Percentiles rank a stretch among this genome's conserved stretches.
phyloP scores from a whole-genome alignment of 768 basidiomycete species.

The Leccinum pellstonianum region DNA sequence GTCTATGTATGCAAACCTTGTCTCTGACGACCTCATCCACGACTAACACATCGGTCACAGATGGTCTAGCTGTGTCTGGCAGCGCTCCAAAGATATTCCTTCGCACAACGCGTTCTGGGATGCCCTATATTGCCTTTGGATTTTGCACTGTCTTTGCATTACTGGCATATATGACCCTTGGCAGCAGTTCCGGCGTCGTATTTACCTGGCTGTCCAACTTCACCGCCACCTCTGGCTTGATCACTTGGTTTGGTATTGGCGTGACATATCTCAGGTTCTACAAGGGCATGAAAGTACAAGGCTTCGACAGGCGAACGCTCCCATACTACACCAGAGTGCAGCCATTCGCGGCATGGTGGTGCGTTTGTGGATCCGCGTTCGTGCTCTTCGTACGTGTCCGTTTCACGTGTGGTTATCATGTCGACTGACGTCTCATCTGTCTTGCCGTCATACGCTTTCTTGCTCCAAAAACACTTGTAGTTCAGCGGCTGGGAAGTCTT shows the following conservation, averaged over 20 bases:
- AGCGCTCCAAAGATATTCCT: conserved; percentile 55
- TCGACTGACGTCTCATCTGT: background rate
- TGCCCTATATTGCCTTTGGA: conserved; percentile 44
- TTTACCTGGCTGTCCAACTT: conserved; percentile 43
- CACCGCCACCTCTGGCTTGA: conserved; percentile 39
- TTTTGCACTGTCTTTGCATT: conserved; percentile 33
- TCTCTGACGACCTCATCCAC: background rate
- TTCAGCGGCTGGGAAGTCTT: conserved; percentile 45
- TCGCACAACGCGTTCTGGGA: conserved; percentile 37
- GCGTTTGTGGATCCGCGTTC: conserved; percentile 27
- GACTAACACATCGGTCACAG: conserved; percentile 32
- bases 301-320: conserved; percentile 44
- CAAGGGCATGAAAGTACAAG: conserved; percentile 48
- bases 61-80: conserved; percentile 52
- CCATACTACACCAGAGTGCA: conserved; percentile 45
- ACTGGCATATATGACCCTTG: conserved; percentile 43
- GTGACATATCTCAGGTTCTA: conserved; percentile 48
- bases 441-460: background rate
- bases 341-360: conserved; percentile 42
- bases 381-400: conserved; percentile 35
- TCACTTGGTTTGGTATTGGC: conserved; percentile 45
- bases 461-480: conserved; percentile 14
- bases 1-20: conserved; percentile 31
- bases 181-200: conserved; percentile 34
- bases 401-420: too few species aligned